phyloP scores from a whole-genome alignment of 2,329 filamentous ascomycete species.

The Pseudopyricularia cyperi region DNA sequence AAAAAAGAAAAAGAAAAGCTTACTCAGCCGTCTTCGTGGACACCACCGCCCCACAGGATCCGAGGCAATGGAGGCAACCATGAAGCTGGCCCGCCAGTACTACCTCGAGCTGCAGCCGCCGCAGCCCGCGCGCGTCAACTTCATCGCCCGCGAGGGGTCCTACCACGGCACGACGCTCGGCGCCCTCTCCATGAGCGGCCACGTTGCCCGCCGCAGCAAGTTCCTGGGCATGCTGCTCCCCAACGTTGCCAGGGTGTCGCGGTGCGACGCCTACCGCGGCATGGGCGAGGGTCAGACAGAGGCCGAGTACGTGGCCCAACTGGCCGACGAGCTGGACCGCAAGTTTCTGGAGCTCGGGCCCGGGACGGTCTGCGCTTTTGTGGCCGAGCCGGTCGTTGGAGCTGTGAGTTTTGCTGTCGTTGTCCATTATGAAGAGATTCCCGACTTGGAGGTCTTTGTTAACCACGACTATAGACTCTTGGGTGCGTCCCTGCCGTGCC shows the following conservation, averaged over 20 bases:
- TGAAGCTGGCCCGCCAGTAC: conserved; percentile 53
- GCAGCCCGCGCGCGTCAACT: conserved; percentile 38
- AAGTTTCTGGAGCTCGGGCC: conserved; percentile 54
- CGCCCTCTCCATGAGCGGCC: conserved; percentile 50
- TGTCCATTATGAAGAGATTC: background rate
- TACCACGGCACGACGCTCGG: conserved; percentile 65
- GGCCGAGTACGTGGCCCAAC: conserved; percentile 43
- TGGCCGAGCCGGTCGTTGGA: conserved; percentile 62
- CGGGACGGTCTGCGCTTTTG: conserved; percentile 55
- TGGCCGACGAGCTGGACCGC: conserved; percentile 51
- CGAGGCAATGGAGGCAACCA: conserved; percentile 51
- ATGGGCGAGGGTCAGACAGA: conserved; percentile 36
- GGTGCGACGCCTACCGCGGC: conserved; percentile 54
- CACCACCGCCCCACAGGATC: conserved; percentile 25
- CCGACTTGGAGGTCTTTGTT: too few species aligned
- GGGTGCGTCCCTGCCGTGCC: conserved; percentile 36
- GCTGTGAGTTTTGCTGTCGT: conserved; percentile 20
- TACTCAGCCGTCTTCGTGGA: background rate
- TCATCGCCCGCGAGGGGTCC: conserved; percentile 54
- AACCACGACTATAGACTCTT: conserved; percentile 26
- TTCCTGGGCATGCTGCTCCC: conserved; percentile 49
- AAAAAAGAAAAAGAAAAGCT: background rate
- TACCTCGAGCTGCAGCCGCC: conserved; percentile 42
- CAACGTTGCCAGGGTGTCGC: conserved; percentile 47
- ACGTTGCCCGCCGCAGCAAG: conserved; percentile 42